Base-by-base conservation (phyloP, 2,329 filamentous ascomycete species). In the Scedosporium minutisporum region DNA sequence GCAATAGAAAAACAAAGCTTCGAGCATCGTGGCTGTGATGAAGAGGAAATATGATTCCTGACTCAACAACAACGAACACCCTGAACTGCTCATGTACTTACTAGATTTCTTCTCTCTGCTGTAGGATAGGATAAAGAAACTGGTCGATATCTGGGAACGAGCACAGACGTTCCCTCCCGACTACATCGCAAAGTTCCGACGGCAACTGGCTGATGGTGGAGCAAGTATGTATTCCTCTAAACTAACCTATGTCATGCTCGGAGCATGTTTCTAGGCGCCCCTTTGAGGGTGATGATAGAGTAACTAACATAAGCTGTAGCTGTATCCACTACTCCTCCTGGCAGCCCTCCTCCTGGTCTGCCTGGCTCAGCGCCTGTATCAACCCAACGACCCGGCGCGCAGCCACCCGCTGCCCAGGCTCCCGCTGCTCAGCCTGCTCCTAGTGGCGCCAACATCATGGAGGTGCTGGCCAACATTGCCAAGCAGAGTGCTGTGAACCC, bases 71-170 rank as follows among this genome's bases (percentile, higher is more conserved):
- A 16, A 29, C 23, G 7, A 7, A 25, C 42, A 29, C 23, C 12
- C 44, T 16, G 27, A 53, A n/a, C 27, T 61, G 58, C 58, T 21
- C 59, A 44, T 38, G 38, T 62, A 58, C 60, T 62, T 58, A 62
- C 60, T 33, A 38, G 21, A 25, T 41, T 25, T 46, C 25, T 58
- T 42, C 23, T 55, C 25, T 33, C 60, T 21, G 18, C 38, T 58
- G 60, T 62, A 62, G 60, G 60, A 62, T 58, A 62, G 60, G 23
- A 58, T 62, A 27, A 62, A 58, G 60, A 97, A 97, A 75, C 84
- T 99, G 69, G 81, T 97, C 77, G 93, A 96, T 73, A 99, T 99
- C 68, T 99, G 95, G 95, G 93, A 97, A 74, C 95, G 95, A 71
- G 91, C 91, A 67, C 88, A 89, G 72, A 97, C 93, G 23, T 97